Base-by-base conservation (phyloP, 192 early-diverging fungal species). In the Phlyctochytrium bullatum region DNA sequence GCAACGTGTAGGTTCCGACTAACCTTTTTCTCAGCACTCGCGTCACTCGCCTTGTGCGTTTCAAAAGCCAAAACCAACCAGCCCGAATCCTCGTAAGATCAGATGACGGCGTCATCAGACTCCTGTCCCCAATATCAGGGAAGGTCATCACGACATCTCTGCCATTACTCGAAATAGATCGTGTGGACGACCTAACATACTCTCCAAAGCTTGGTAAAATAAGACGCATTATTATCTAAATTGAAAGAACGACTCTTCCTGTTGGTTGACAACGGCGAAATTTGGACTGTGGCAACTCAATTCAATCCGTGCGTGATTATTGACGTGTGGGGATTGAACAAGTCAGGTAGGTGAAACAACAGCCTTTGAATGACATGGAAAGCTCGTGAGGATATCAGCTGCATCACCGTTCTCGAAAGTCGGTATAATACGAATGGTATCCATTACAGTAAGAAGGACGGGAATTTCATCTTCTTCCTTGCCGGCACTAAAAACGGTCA, bases 401-500 rank as follows among this genome's bases (percentile, higher is more conserved):
- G 53, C 57, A 65, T 84, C 27, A 58, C 52, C 0, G 54, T 81
- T 0, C 70, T 73, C 27, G 73, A 81, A 36, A 79, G 82, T 16
- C 36, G 53, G 23, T 14, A 61, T 2, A 66, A 64, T 24, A 36
- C 40, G 14, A 40, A 29, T 4, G n/a, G n/a, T n/a, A n/a, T n/a
- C n/a, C n/a, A n/a, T n/a, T 67, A 77, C 64, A 59, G 66, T 59
- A 36, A 54, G 10, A 34, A 34, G 16, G 28, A 62, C 30, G 69
- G 73, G n/a, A n/a, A n/a, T 20, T 83, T 62, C 73, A 73, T 60
- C 0, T 64, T 82, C 59, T 56, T 85, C 17, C 58, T 82, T 3
- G 79, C 68, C 24, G 76, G 76, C 12, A 85, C 83, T 10, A 59
- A 51, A 28, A 85, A 85, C 62, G 83, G 83, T 6, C 83, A 85